phyloP scores from a whole-genome alignment of 2,329 filamentous ascomycete genomes.

The Colletotrichum spinosum region DNA sequence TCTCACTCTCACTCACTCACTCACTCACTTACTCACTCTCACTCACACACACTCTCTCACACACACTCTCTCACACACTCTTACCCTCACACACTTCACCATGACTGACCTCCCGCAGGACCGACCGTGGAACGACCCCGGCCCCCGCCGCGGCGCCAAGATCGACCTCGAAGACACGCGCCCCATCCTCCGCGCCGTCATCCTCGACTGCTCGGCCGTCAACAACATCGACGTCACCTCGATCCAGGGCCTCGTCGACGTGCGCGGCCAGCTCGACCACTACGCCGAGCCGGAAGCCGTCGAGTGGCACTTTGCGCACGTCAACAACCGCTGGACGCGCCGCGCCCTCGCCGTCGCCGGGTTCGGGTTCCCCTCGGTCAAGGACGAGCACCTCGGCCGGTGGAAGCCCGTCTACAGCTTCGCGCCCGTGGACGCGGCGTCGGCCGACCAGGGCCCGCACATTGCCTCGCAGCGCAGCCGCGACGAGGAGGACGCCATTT shows the following conservation, averaged over 20 bases:
- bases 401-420: slow-evolving; percentile 51
- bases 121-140: slow-evolving; percentile 68
- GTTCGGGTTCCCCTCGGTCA: slow-evolving; percentile 60
- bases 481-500: slow-evolving; percentile 38
- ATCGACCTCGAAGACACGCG: slow-evolving; percentile 48
- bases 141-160: slow-evolving; percentile 50
- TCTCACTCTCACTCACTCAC: too few species aligned
- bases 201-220: slow-evolving; percentile 69
- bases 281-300: slow-evolving; percentile 61
- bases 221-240: slow-evolving; percentile 69
- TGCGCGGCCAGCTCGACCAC: slow-evolving; percentile 64
- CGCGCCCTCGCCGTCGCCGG: slow-evolving; percentile 66
- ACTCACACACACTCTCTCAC: too few species aligned
- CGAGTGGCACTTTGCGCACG: slow-evolving; percentile 66
- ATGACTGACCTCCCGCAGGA: slow-evolving; percentile 44
- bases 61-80: too few species aligned
- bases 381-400: slow-evolving; percentile 43
- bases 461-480: slow-evolving; percentile 27
- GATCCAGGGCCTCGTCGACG: slow-evolving; percentile 67
- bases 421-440: slow-evolving; percentile 39
- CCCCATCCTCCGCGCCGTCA: slow-evolving; percentile 63
- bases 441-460: slow-evolving; percentile 27
- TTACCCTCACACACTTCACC: neutral
- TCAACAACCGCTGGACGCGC: slow-evolving; percentile 68
- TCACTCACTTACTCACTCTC: too few species aligned